phyloP scores from a whole-genome alignment of 1,284 basidiomycete species.

The Termitomyces sp. region DNA sequence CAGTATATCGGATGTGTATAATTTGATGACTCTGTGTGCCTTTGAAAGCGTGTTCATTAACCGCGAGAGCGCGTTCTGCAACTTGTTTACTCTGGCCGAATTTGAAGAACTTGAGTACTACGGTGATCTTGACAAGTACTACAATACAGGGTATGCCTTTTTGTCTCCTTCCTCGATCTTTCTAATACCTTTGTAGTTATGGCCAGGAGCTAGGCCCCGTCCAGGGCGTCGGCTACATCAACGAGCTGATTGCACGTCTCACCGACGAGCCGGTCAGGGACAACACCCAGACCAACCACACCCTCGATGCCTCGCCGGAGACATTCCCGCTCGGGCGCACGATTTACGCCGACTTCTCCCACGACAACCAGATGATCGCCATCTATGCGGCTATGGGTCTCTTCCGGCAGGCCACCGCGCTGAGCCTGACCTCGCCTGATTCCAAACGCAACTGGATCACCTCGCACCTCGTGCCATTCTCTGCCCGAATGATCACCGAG shows the following conservation, averaged over 20 bases:
- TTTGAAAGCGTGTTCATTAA: conserved; percentile 64
- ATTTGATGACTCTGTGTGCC: conserved; percentile 70
- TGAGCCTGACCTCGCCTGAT: conserved; percentile 39
- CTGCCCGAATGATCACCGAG: conserved; percentile 60
- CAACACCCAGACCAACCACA: conserved; percentile 75
- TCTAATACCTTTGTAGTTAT: conserved; percentile 36
- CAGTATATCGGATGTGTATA: conserved; percentile 48
- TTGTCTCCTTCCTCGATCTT: not conserved
- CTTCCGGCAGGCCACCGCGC: conserved; percentile 36
- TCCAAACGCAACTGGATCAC: conserved; percentile 48
- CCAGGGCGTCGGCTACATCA: conserved; percentile 79
- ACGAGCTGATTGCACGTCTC: conserved; percentile 80
- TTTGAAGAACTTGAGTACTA: conserved; percentile 66
- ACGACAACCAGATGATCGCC: conserved; percentile 78
- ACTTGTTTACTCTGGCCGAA: conserved; percentile 52
- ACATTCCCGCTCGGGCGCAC: conserved; percentile 72
- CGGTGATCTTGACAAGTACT: conserved; percentile 75
- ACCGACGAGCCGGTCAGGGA: conserved; percentile 57
- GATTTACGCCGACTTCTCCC: conserved; percentile 75
- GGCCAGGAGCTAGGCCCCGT: conserved; percentile 64
- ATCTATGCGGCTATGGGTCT: conserved; percentile 74
- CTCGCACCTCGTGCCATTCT: conserved; percentile 62
- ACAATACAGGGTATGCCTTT: conserved; percentile 57
- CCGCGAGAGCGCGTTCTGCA: conserved; percentile 64
- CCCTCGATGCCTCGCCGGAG: conserved; percentile 55